A percentile compares a stretch with the other conserved stretches of the same genome.
Evolutionary conservation across 2,329 filamentous ascomycete species (phyloP).

Genomic region (Venturia asperata): DNA sequence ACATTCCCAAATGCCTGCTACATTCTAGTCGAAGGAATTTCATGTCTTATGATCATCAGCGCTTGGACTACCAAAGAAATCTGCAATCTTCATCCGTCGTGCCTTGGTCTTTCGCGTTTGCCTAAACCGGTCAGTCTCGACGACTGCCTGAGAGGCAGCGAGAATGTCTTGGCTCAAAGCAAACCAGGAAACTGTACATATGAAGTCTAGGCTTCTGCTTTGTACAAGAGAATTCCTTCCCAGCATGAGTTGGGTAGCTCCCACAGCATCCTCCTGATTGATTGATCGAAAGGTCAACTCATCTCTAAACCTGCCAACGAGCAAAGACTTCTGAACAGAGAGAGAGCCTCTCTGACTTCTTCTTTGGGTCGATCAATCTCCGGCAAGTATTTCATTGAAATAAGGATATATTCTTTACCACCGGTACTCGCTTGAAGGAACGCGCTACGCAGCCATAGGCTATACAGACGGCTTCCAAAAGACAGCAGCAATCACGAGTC

Average conservation of each 20-base stretch:
- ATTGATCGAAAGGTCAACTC: no score
- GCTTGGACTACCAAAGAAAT: background rate
- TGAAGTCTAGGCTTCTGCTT: background rate
- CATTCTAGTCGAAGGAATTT: background rate
- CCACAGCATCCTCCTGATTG: background rate
- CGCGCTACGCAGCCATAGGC: background rate
- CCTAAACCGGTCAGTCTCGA: constrained; percentile 10
- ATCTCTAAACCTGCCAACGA: background rate
- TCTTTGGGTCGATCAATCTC: background rate
- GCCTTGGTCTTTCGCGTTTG: background rate
- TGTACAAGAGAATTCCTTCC: background rate
- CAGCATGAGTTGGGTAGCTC: background rate
- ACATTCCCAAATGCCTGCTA: background rate
- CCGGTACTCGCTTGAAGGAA: background rate
- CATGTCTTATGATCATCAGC: background rate
- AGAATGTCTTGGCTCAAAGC: background rate
- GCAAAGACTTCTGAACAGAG: background rate
- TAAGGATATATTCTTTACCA: background rate
- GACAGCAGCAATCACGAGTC: background rate
- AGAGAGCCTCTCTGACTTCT: background rate
- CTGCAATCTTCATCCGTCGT: background rate
- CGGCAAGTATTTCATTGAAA: background rate
- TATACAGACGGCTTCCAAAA: background rate
- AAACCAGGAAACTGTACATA: background rate
- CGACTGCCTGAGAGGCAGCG: background rate